Evolutionary conservation across 768 basidiomycete species (phyloP).

Genomic region (Boletus subparvulus): DNA sequence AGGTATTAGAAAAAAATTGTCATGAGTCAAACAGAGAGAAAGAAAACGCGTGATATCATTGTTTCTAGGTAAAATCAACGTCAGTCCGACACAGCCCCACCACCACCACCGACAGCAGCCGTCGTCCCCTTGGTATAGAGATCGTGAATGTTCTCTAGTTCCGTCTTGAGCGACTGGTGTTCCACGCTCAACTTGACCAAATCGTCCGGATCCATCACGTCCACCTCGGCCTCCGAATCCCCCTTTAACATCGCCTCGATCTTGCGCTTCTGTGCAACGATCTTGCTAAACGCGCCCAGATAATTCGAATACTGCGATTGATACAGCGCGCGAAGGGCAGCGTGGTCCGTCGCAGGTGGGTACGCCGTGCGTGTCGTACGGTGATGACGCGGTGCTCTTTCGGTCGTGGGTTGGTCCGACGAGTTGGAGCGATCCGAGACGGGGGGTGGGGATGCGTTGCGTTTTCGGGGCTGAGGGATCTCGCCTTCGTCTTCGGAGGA

Average conservation of each 20-base stretch:
- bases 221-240: constrained; percentile 56
- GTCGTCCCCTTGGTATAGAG: constrained; percentile 32
- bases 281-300: constrained; percentile 43
- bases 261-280: constrained; percentile 50
- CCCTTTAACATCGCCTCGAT: constrained; percentile 52
- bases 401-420: constrained; percentile 16
- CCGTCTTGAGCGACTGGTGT: constrained; percentile 49
- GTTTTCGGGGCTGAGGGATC: constrained; percentile 30
- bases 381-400: constrained; percentile 20
- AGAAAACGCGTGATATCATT: background rate
- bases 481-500: constrained; percentile 64
- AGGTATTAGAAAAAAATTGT: background rate
- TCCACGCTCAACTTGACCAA: constrained; percentile 44
- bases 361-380: constrained; percentile 35
- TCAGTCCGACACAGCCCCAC: constrained; percentile 17
- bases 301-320: constrained; percentile 53
- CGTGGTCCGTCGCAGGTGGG: constrained; percentile 46
- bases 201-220: constrained; percentile 55
- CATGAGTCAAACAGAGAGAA: background rate
- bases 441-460: constrained; percentile 29
- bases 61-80: background rate
- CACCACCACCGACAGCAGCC: background rate
- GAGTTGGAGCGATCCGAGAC: constrained; percentile 23
- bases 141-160: constrained; percentile 50
- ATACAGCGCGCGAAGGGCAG: constrained; percentile 53